Evolutionary conservation across 2,329 filamentous ascomycete species (phyloP).

Genomic region (Colletotrichum somersetense): DNA sequence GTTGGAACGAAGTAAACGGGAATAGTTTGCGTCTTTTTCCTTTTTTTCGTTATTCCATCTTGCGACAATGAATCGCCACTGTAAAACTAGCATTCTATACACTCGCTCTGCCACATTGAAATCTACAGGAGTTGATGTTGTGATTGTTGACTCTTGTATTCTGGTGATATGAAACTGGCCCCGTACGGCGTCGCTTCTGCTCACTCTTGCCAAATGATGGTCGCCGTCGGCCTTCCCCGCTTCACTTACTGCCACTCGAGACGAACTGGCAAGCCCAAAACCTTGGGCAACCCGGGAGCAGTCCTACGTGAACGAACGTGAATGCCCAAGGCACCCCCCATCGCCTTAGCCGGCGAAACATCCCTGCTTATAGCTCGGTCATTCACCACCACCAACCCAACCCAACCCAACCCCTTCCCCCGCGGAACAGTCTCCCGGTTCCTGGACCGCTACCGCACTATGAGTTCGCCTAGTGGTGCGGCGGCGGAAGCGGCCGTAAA

Average conservation of each 20-base stretch:
- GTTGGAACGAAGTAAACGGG: neutral
- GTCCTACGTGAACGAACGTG: conserved; percentile 26
- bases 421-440: conserved; percentile 12
- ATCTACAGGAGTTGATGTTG: conserved; percentile 36
- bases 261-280: neutral
- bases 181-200: neutral
- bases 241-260: neutral
- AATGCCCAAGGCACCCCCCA: conserved; percentile 28
- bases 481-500: neutral
- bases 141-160: neutral
- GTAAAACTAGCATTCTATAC: conserved; percentile 49
- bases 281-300: neutral
- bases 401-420: neutral
- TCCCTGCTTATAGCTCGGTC: neutral
- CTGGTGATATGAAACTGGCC: conserved; percentile 9
- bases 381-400: neutral
- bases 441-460: conserved; percentile 4
- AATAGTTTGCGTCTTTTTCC: conserved; percentile 21
- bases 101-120: conserved; percentile 42
- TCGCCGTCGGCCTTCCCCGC: neutral
- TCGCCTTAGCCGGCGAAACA: neutral
- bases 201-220: too few relatives aligned
- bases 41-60: neutral
- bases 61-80: conserved; percentile 42
- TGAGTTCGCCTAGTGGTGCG: neutral